Conservation (phyloP, 768 basidiomycete genomes). For the Lyophyllum shimeji region DNA sequence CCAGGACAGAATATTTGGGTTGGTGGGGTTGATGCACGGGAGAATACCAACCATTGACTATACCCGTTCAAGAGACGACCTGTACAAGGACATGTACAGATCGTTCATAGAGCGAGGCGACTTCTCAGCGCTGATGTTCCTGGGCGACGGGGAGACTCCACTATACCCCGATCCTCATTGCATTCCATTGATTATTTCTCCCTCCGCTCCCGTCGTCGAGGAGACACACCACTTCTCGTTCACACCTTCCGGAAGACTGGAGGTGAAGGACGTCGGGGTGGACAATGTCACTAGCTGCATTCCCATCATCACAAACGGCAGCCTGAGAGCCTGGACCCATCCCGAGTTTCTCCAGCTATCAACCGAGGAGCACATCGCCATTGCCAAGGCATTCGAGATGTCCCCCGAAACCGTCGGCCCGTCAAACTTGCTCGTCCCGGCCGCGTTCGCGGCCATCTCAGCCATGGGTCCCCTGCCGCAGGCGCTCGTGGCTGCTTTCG, state of each 20-base stretch:
- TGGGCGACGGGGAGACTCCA: neutral
- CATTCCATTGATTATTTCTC: neutral
- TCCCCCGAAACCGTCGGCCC: neutral
- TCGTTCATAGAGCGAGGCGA: neutral
- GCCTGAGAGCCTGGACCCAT: neutral
- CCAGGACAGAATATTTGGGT: neutral
- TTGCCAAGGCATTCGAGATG: neutral
- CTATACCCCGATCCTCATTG: neutral
- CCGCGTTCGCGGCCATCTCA: neutral
- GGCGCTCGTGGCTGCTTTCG: neutral
- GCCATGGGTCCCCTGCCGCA: neutral
- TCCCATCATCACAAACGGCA: neutral
- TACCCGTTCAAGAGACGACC: neutral
- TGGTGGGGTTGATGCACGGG: neutral
- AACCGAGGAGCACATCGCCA: neutral
- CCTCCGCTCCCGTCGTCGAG: neutral
- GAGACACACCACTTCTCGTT: neutral
- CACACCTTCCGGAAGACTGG: neutral
- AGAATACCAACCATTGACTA: neutral
- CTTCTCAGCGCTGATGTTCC: neutral
- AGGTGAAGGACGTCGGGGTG: neutral
- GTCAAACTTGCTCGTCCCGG: neutral
- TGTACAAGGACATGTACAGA: neutral
- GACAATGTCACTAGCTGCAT: neutral
- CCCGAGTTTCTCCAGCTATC: neutral